These are phyloP conservation scores for Cryptococcus maquisensis DNA, from an alignment of 1,284 basidiomycete species.

Conservation along the genomic window DNA sequence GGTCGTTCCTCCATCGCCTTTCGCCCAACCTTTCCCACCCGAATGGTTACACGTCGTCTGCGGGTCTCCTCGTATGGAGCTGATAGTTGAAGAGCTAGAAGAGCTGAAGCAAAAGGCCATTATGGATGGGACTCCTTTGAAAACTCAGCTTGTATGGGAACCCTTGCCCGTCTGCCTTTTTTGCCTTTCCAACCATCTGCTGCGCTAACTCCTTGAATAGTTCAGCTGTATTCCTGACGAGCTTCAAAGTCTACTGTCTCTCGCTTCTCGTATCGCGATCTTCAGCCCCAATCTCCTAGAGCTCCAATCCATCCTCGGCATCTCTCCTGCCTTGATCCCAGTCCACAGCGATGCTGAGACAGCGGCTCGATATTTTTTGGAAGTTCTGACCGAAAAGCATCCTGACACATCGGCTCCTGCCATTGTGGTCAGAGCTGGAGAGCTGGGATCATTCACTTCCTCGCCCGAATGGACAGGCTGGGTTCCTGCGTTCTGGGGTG, in stretches of 20 bases:
- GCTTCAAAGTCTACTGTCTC: constrained; percentile 43
- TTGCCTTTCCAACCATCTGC: neutral
- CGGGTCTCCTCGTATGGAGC: constrained; percentile 65
- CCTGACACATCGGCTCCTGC: constrained; percentile 52
- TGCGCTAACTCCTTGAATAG: constrained; percentile 47
- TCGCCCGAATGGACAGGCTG: constrained; percentile 52
- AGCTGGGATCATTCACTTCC: constrained; percentile 66
- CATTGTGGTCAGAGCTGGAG: constrained; percentile 70
- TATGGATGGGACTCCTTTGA: neutral
- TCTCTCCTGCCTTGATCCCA: neutral
- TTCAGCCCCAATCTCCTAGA: constrained; percentile 54
- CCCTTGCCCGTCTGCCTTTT: constrained; percentile 55
- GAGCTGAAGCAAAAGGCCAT: constrained; percentile 35
- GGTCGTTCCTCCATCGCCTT: constrained; percentile 49
- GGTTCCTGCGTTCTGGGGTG: constrained; percentile 72
- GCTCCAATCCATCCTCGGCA: constrained; percentile 20
- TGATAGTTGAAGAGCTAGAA: constrained; percentile 63
- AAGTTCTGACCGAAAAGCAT: constrained; percentile 55
- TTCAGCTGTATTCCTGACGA: constrained; percentile 73
- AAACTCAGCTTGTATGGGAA: constrained; percentile 69
- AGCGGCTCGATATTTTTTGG: constrained; percentile 59
- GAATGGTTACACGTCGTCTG: constrained; percentile 78
- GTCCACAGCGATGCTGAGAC: constrained; percentile 55
- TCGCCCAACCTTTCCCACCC: constrained; percentile 53
- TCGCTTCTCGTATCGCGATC: constrained; percentile 27